Conservation (phyloP, 768 basidiomycete species). For the Lentinula boryana region DNA sequence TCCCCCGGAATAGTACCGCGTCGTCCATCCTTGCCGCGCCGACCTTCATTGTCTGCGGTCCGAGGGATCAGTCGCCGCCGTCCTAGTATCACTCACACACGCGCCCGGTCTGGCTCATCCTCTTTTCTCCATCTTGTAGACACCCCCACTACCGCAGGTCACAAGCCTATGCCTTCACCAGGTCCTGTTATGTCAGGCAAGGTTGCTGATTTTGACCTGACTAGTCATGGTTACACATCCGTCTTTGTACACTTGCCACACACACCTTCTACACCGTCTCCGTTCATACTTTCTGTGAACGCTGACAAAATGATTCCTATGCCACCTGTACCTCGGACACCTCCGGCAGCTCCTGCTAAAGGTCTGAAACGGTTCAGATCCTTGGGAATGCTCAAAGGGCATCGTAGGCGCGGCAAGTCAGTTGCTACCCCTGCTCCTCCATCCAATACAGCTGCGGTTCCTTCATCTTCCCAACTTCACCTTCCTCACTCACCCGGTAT, state of each 20-base stretch:
- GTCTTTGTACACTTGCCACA: constrained; percentile 34
- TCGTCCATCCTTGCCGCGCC: constrained; percentile 12
- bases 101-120: constrained; percentile 17
- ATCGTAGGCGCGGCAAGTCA: background rate
- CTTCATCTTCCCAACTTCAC: background rate
- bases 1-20: background rate
- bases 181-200: background rate
- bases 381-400: background rate
- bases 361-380: constrained; percentile 1
- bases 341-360: background rate
- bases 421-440: background rate
- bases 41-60: constrained; percentile 18
- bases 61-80: background rate
- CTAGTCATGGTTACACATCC: constrained; percentile 33
- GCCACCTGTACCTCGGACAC: background rate
- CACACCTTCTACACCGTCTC: constrained; percentile 16
- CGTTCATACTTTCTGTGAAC: background rate
- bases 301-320: background rate
- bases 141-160: constrained; percentile 27
- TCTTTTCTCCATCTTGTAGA: constrained; percentile 15
- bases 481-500: background rate
- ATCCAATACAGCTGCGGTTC: background rate
- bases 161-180: constrained; percentile 20
- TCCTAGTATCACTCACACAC: constrained; percentile 10
- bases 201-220: constrained; percentile 32